Base-by-base conservation (phyloP, 495 filamentous ascomycete species). In the Trichoderma virens region DNA sequence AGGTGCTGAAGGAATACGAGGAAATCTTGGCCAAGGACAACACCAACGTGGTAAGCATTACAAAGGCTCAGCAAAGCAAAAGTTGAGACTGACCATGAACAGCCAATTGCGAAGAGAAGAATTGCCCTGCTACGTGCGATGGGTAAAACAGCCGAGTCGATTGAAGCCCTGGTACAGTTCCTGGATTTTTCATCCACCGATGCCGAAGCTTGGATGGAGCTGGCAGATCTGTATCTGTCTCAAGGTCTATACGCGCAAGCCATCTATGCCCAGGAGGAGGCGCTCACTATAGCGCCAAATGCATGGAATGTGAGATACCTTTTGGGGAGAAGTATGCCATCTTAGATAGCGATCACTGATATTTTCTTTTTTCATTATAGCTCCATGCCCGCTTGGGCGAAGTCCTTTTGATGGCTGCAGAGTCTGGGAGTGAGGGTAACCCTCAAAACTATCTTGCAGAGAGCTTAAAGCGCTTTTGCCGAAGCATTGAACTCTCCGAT, bases 401-500 rank as follows among this genome's bases (percentile, higher is more conserved):
- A 73, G 70, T 96, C 41, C 75, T 89, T 32, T 93, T 89, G 71
- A 83, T 92, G 70, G 82, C 84, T 20, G 83, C 86, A 30, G 79
- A 78, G 43, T 76, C 79, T 30, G 71, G 74, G 30, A 75, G 80
- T 61, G 71, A 76, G 16, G 77, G 73, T 3, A 68, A 73, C 9
- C 71, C 79, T 28, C 66, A 76, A 45, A 83, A 83, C 66, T 76
- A 80, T 60, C 77, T 93, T 65, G 72, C 80, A 27, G 90, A 90
- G 69, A 87, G 92, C 7, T 76, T 96, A 61, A 87, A 90, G 65
- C 83, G 92, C 66, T 98, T 94, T 71, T 89, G 90, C 66, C 82
- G 94, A 66, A 94, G 91, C 70, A 84, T 98, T 65, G 94, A 98
- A 77, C 83, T 98, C 32, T 97, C 93, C 72, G 89, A 95, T 64